Base-by-base conservation (phyloP, 2,329 filamentous ascomycete genomes). In the Microdochium trichocladiopsis region DNA sequence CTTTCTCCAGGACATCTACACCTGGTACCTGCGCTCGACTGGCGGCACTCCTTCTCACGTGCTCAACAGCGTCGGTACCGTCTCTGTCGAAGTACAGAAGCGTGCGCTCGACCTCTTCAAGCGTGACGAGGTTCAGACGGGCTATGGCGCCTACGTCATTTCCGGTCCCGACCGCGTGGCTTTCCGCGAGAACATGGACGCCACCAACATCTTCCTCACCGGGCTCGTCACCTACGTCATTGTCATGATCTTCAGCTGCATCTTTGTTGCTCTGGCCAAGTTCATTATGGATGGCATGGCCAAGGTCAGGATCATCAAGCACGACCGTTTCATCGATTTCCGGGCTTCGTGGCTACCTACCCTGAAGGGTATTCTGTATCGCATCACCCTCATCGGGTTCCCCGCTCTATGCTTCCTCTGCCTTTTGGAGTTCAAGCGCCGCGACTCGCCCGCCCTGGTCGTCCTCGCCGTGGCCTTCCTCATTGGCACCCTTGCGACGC, bases 11-110 rank as follows among this genome's bases (percentile, higher is more conserved):
- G 77, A 77, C 48, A 88, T 96, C 63, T 89, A 90, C 56, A 95
- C 91, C 33, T 97, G 93, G 93, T 97, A 96, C 67, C 92, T 96
- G 72, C 88, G 92, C 56, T 82, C 93, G 2, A 97, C 93, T 2
- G 93, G 93, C 51, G 93, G 93, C 57, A 90, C 81, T 1, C 88
- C 93, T 1, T 85, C 90, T 3, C 88, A 83, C 16, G 77, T 95
- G 31, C 81, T 96, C 47, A 87, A 90, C 57, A 84, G 83, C 24
- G 75, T 95, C 50, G 79, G 78, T 18, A 85, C 79, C 14, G 85
- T 86, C 37, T 96, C 91, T 0, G 88, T 96, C n/a, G 80, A 93
- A 62, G 86, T 96, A 4, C 79, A 91, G 69, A 95, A 82, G 68
- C 76, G 79, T 55, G 68, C 73, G 10, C 58, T 65, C 8, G 59